Evolutionary conservation across 2,329 filamentous ascomycete genomes (phyloP).

Genomic region (Colletotrichum tofieldiae): DNA sequence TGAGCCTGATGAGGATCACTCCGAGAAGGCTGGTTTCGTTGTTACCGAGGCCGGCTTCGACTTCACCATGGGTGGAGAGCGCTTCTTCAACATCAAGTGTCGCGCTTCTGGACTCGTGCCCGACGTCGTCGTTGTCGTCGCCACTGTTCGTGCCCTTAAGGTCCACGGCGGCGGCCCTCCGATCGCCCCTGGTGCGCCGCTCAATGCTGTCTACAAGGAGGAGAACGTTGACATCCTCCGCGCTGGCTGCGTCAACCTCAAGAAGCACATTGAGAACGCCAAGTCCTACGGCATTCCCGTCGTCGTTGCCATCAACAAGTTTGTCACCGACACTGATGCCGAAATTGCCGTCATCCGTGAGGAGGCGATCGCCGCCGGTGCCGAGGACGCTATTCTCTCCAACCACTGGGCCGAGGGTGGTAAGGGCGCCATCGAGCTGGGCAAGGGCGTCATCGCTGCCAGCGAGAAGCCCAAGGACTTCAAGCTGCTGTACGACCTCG

Average conservation of each 20-base stretch:
- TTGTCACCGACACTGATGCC: slow-evolving; percentile 92
- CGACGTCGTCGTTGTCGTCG: slow-evolving; percentile 94
- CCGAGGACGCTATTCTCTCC: slow-evolving; percentile 92
- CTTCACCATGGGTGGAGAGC: slow-evolving; percentile 99
- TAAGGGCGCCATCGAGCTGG: slow-evolving; percentile 89
- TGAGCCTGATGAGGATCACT: slow-evolving; percentile 89
- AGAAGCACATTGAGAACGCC: slow-evolving; percentile 95
- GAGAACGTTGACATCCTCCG: slow-evolving; percentile 95
- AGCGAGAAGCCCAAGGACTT: slow-evolving; percentile 89
- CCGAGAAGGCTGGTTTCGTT: slow-evolving; percentile 89
- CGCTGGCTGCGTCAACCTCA: slow-evolving; percentile 92
- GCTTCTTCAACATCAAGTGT: slow-evolving; percentile 99
- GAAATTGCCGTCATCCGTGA: slow-evolving; percentile 92
- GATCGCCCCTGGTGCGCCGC: slow-evolving; percentile 86
- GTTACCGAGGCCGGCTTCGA: slow-evolving; percentile 98
- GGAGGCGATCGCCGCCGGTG: slow-evolving; percentile 91
- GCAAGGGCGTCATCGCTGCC: slow-evolving; percentile 87
- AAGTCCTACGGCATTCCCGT: slow-evolving; percentile 92
- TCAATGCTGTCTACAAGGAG: slow-evolving; percentile 90
- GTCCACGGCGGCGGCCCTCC: slow-evolving; percentile 97
- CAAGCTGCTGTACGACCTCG: slow-evolving; percentile 86
- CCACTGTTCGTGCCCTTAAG: slow-evolving; percentile 95
- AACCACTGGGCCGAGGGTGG: slow-evolving; percentile 99
- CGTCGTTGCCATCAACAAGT: slow-evolving; percentile 97
- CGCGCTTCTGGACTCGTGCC: slow-evolving; percentile 92